Base-by-base conservation (phyloP, 192 early-diverging fungal genomes). In the Diversispora epigaea region DNA sequence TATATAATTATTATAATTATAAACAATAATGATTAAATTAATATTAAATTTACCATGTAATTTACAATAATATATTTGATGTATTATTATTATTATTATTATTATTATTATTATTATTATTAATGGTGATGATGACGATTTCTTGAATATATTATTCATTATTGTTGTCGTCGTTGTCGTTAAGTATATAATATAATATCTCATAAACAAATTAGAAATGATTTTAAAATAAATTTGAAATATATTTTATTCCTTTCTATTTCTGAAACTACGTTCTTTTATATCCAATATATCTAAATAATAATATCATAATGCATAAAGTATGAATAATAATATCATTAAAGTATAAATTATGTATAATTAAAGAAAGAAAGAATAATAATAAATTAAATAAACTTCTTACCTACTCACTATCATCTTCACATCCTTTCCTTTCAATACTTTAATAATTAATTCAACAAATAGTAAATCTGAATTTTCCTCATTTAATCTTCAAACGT, bases 21-120 rank as follows among this genome's bases (percentile, higher is more conserved):
- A 44, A 4, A 40, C 2, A 52, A 43, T 15, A 61, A 61, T 61
- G 11, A 11, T 9, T 39, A 58, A 19, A 50, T 9, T 45, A 32
- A 71, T 39, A 3, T n/a, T 46, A 67, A 14, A 61, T 40, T 25
- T 40, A 74, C 73, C 73, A 64, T 75, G 73, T 6, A 75, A 47
- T 43, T 64, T 60, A 43, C 73, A 75, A 43, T 75, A 47, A 45
- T 75, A 75, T 45, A 22, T 72, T n/a, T 43, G 56, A 21, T 15
- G 8, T n/a, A 4, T 1, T 49, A n/a, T n/a, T n/a, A n/a, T n/a
- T n/a, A n/a, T n/a, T n/a, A 9, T 46, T 45, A 67, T n/a, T 22
- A 19, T 4, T 65, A n/a, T 12, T 6, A n/a, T n/a, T n/a, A n/a
- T n/a, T n/a, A n/a, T n/a, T n/a, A n/a, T n/a, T n/a, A n/a, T n/a